Base-by-base conservation (phyloP, 139 green algal genomes). In the Picochlorum sp. region DNA sequence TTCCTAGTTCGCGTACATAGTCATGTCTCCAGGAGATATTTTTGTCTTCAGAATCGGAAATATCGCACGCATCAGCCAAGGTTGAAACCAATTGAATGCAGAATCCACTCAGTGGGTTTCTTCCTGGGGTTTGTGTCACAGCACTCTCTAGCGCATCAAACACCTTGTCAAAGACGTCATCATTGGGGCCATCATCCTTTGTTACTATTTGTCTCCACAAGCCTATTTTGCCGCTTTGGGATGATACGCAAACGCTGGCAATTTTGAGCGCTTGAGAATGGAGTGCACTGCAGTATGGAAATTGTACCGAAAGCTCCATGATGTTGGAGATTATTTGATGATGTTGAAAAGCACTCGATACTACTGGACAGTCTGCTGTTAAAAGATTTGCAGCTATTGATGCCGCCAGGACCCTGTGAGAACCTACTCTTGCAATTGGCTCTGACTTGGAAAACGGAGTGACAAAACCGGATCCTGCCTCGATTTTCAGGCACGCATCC, bases 361-460 rank as follows among this genome's bases (percentile, higher is more conserved):
- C 47, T 6, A 26, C 16, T 8, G 60, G 33, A 39, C 53, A 65
- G 12, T 65, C 43, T 2, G 33, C 44, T 16, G 44, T 47, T 33
- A 74, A 59, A 33, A 69, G 41, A 53, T 59, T 53, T 22, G 60
- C 55, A 14, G 57, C 29, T 13, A 74, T 52, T 41, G 55, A 37
- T 4, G 55, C 60, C 1, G 50, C 67, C 3, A 54, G 54, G 12
- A 41, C 60, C n/a, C 60, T 58, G 44, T 74, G 67, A 12, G 37
- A 53, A 40, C 65, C 65, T 14, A 73, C 58, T 54, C 57, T 44
- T n/a, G 20, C 32, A 25, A 67, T 40, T 9, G 31, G 40, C 26
- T 24, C 8, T 8, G 36, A 7, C 7, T 51, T 36, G 30, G 58
- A 67, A 50, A 57, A 67, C 32, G 45, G 22, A 2, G 57, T 61